These are phyloP conservation scores for Magnusiomyces tetraspermus DNA, from an alignment of 1,139 yeast species.

Conservation along the genomic window DNA sequence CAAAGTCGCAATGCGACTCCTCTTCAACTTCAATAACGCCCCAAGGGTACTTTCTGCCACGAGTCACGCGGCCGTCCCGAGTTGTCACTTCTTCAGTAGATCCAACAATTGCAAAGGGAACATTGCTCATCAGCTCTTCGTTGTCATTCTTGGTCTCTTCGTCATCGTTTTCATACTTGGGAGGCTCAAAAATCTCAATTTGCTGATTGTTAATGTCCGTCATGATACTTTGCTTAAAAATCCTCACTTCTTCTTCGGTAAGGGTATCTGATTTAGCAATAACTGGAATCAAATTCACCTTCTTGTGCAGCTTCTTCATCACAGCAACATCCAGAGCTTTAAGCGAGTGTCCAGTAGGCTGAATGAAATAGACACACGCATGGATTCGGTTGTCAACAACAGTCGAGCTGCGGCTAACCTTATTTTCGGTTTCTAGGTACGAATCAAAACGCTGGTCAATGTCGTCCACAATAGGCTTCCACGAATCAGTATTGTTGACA, in stretches of 20 bases:
- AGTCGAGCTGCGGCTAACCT: constrained; percentile 58
- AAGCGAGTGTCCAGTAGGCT: constrained; percentile 93
- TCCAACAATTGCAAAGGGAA: constrained; percentile 92
- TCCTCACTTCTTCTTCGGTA: constrained; percentile 72
- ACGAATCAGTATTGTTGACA: constrained; percentile 76
- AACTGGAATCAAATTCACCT: constrained; percentile 88
- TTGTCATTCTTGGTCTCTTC: constrained; percentile 64
- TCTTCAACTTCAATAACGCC: constrained; percentile 94
- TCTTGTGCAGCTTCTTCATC: constrained; percentile 81
- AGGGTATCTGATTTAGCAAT: constrained; percentile 92
- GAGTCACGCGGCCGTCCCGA: constrained; percentile 66
- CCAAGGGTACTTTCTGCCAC: constrained; percentile 98
- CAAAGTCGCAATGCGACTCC: constrained; percentile 89
- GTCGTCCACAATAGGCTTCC: constrained; percentile 91
- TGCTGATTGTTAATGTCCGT: constrained; percentile 69
- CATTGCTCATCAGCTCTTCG: constrained; percentile 39
- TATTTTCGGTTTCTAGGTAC: constrained; percentile 84
- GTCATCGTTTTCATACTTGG: constrained; percentile 72
- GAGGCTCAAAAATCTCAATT: constrained; percentile 73
- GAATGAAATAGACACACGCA: constrained; percentile 94
- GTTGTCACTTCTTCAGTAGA: constrained; percentile 69
- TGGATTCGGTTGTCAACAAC: constrained; percentile 88
- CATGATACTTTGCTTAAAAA: constrained; percentile 60
- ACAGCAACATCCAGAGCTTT: constrained; percentile 82
- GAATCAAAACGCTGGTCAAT: constrained; percentile 78